A percentile compares a stretch with the other conserved stretches of the same genome.
Evolutionary conservation across 78 protist species (phyloP).

Genomic region (Dictyostelium capitatum): DNA sequence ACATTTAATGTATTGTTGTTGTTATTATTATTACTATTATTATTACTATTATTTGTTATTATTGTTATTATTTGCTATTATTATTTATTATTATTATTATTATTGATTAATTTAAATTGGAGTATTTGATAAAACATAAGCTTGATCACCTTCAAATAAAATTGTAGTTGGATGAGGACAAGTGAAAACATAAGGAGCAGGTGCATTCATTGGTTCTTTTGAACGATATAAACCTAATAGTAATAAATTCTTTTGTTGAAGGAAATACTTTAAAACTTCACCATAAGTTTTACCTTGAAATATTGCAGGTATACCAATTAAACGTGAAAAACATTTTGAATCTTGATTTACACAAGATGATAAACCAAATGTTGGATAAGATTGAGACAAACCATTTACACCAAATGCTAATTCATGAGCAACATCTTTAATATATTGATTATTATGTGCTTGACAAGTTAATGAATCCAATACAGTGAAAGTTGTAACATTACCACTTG

Average conservation of each 20-base stretch:
- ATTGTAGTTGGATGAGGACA: constrained; percentile 70
- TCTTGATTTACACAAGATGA: background rate
- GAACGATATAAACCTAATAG: constrained; percentile 61
- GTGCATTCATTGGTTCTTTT: constrained; percentile 52
- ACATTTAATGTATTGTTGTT: no score
- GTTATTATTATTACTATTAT: background rate
- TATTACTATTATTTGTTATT: no score
- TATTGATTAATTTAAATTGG: constrained; percentile 29
- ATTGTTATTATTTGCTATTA: no score
- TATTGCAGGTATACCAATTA: constrained; percentile 24
- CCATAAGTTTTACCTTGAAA: constrained; percentile 68
- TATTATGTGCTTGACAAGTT: constrained; percentile 39
- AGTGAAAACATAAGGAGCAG: constrained; percentile 58
- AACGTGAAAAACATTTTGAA: constrained; percentile 31
- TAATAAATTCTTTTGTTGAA: constrained; percentile 41
- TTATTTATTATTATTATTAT: no score
- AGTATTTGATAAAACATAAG: constrained; percentile 39
- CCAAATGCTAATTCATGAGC: constrained; percentile 63
- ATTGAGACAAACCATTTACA: constrained; percentile 46
- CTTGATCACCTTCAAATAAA: constrained; percentile 52
- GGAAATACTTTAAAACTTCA: constrained; percentile 55
- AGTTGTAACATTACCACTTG: constrained; percentile 39
- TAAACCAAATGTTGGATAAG: constrained; percentile 33
- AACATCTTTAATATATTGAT: constrained; percentile 37
- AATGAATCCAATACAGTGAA: constrained; percentile 42